Base-by-base conservation (phyloP, 495 filamentous ascomycete genomes). In the Talaromyces wortmannii region DNA sequence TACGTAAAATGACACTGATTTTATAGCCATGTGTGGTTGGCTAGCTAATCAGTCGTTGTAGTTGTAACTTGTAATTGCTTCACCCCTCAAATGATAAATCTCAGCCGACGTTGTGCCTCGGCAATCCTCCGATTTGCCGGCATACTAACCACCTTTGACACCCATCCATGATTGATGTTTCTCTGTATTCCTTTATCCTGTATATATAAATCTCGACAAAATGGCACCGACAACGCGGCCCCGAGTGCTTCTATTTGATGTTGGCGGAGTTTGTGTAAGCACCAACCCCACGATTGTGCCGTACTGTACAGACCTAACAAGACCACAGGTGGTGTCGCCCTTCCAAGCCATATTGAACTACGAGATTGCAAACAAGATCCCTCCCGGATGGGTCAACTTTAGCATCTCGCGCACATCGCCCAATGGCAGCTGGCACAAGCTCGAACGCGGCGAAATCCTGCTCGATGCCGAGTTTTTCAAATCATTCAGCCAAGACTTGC, bases 211-310 rank as follows among this genome's bases (percentile, higher is more conserved):
- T 12, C 15, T 10, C 17, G 2, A n/a, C 31, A 51, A 59, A 31
- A 79, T 79, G 77, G 55, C 67, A 44, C 60, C 65, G 40, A 61
- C 53, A 52, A 61, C 77, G 48, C 68, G 74, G 53, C 88, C 91
- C 16, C 85, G 91, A 63, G 91, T 89, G 54, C 72, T 96, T 31
- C 76, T 98, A 42, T 98, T 98, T 67, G 94, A 98, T 71, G 92
- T 98, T 64, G 94, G 94, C 45, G 94, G 94, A 57, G 94, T 98
- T 60, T 94, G 89, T 78, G 94, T 96, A 87, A 75, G 89, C 15
- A 29, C 18, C 50, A 40, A 13, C 40, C 50, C 12, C n/a, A 13
- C 13, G 3, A 4, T 15, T 2, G 7, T 5, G 31, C 10, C 8
- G 10, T 29, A 29, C 10, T 23, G 4, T 5, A 6, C 52, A 45